Conservation (phyloP, 306 rosid genomes). For the Cucurbita moschata region DNA sequence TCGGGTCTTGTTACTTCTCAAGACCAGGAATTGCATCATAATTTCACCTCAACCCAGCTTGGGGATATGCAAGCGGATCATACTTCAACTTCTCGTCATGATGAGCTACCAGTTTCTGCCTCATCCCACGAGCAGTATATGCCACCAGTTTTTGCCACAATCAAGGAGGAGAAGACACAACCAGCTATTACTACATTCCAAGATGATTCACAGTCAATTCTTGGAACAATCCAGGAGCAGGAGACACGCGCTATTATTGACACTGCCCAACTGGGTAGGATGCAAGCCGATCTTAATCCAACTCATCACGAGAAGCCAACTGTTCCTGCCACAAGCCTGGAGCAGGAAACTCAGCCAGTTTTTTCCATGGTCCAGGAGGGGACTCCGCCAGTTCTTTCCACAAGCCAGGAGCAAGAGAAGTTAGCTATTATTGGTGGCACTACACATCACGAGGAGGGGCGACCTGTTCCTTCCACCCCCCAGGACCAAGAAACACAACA, state of each 20-base stretch:
- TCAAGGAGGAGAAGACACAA: constrained; percentile 2
- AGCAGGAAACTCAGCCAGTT: constrained; percentile 8
- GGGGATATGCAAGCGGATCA: background rate
- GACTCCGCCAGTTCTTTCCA: background rate
- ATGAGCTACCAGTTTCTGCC: constrained; percentile 5
- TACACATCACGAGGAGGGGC: background rate
- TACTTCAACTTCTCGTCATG: background rate
- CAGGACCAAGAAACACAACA: background rate
- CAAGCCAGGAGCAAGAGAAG: constrained; percentile 1
- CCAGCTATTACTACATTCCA: background rate
- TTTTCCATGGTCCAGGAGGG: background rate
- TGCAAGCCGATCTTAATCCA: constrained; percentile 1
- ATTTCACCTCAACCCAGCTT: background rate
- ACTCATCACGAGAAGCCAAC: background rate
- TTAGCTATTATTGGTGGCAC: background rate
- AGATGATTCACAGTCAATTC: background rate
- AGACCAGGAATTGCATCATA: constrained; percentile 3
- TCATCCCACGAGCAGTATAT: background rate
- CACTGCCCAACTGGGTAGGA: background rate
- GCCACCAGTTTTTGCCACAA: constrained; percentile 2
- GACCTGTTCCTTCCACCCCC: constrained; percentile 1
- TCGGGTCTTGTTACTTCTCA: background rate
- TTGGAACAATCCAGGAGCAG: background rate
- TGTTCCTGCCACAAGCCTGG: background rate
- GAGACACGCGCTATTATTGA: background rate